Percentiles rank a stretch among this genome's conserved stretches.
phyloP scores from a whole-genome alignment of 2,329 filamentous ascomycete species.

The Pseudogymnoascus sp. region DNA sequence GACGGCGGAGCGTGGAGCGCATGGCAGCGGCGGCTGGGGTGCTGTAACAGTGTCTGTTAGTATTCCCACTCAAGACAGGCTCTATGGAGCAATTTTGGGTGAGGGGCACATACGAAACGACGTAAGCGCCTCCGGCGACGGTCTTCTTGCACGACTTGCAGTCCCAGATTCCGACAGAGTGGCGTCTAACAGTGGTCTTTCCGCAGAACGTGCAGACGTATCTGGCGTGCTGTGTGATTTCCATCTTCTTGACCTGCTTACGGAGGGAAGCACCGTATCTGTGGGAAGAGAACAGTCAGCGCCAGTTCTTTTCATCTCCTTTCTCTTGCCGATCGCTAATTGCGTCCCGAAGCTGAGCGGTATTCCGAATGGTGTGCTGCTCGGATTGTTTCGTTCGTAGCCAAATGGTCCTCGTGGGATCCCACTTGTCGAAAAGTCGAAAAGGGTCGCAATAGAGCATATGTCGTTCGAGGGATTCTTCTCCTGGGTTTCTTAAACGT shows the following conservation, averaged over 20 bases:
- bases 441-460: slow-evolving; percentile 14
- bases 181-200: slow-evolving; percentile 88
- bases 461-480: slow-evolving; percentile 22
- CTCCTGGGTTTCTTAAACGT: slow-evolving; percentile 38
- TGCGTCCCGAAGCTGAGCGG: neutral
- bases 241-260: slow-evolving; percentile 99
- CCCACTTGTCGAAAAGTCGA: slow-evolving; percentile 8
- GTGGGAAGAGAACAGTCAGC: slow-evolving; percentile 20
- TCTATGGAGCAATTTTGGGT: neutral
- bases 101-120: slow-evolving; percentile 74
- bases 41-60: slow-evolving; percentile 39
- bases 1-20: slow-evolving; percentile 91
- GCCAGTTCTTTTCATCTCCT: neutral
- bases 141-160: slow-evolving; percentile 95
- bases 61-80: neutral
- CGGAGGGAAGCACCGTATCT: slow-evolving; percentile 99
- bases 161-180: slow-evolving; percentile 92
- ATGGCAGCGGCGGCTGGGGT: slow-evolving; percentile 91
- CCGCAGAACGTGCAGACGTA: slow-evolving; percentile 99
- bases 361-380: neutral
- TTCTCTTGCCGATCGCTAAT: neutral
- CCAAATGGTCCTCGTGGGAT: slow-evolving; percentile 14
- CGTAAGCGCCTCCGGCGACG: slow-evolving; percentile 89
- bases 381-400: neutral
- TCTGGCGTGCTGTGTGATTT: slow-evolving; percentile 96